These are phyloP conservation scores for Aspergillus amoenus DNA, from an alignment of 2,329 filamentous ascomycete genomes.

Conservation along the genomic window DNA sequence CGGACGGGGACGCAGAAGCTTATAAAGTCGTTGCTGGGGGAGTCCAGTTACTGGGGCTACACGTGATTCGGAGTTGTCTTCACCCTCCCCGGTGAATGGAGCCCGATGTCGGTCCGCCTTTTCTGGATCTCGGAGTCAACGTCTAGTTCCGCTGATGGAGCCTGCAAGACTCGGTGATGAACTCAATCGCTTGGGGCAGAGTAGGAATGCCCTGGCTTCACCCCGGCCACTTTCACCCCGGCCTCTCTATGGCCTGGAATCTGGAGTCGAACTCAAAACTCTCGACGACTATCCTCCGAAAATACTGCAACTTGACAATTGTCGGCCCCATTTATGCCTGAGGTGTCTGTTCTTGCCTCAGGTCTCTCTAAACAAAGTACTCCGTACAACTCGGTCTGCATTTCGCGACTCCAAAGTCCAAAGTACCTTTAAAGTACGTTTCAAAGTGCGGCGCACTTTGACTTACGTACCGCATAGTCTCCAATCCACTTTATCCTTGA, in stretches of 20 bases:
- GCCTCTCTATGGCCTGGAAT: background rate
- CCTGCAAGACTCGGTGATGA: background rate
- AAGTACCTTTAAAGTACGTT: background rate
- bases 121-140: background rate
- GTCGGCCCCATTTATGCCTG: background rate
- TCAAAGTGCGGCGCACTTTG: background rate
- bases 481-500: background rate
- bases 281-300: background rate
- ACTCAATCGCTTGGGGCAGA: background rate
- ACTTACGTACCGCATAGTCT: background rate
- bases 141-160: background rate
- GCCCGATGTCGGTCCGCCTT: conserved; percentile 6
- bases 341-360: background rate
- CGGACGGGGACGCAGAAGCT: conserved; percentile 9
- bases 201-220: background rate
- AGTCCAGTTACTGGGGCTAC: conserved; percentile 5
- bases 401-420: background rate
- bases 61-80: conserved; percentile 30
- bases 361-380: background rate
- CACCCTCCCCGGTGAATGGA: conserved; percentile 29
- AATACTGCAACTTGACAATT: background rate
- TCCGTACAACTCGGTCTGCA: background rate
- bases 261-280: background rate
- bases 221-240: too few species aligned
- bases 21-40: conserved; percentile 21